phyloP scores from a whole-genome alignment of 495 filamentous ascomycete genomes.

The Articulospora tetracladia region DNA sequence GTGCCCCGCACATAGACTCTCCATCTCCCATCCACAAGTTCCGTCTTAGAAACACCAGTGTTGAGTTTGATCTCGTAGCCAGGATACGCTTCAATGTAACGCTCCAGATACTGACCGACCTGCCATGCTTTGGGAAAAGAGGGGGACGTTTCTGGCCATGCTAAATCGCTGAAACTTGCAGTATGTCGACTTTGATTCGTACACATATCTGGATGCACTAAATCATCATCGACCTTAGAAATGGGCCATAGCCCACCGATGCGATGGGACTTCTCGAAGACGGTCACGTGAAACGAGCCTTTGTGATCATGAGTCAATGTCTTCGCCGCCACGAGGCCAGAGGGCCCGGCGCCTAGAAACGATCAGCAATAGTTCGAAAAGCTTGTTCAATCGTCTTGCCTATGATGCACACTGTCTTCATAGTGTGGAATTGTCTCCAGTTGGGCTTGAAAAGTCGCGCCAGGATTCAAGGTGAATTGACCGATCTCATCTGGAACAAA shows the following conservation, averaged over 20 bases:
- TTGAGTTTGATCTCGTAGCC: slow-evolving; percentile 7
- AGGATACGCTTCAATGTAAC: slow-evolving; percentile 53
- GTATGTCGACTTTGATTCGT: slow-evolving; percentile 79
- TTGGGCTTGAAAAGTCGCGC: no score
- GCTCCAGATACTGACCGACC: slow-evolving; percentile 68
- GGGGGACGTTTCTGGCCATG: slow-evolving; percentile 54
- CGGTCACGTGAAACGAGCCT: slow-evolving; percentile 59
- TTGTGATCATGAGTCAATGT: slow-evolving; percentile 60
- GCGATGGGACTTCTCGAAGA: slow-evolving; percentile 62
- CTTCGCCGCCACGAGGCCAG: slow-evolving; percentile 79
- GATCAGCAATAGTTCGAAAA: not conserved
- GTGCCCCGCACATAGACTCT: slow-evolving; percentile 33
- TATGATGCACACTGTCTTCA: slow-evolving; percentile 64
- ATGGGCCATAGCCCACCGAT: slow-evolving; percentile 78
- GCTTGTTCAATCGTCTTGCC: slow-evolving; percentile 33
- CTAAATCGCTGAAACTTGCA: slow-evolving; percentile 74
- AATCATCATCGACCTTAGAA: slow-evolving; percentile 35
- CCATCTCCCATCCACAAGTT: slow-evolving; percentile 41
- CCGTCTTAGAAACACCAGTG: slow-evolving; percentile 12
- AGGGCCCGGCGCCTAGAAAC: slow-evolving; percentile 67
- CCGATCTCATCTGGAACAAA: no score
- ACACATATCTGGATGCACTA: slow-evolving; percentile 64
- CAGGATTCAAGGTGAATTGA: no score
- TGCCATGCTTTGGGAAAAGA: slow-evolving; percentile 72
- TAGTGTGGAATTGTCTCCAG: no score